phyloP scores from a whole-genome alignment of 2,329 filamentous ascomycete genomes.

The Westerdykella aurantiaca region DNA sequence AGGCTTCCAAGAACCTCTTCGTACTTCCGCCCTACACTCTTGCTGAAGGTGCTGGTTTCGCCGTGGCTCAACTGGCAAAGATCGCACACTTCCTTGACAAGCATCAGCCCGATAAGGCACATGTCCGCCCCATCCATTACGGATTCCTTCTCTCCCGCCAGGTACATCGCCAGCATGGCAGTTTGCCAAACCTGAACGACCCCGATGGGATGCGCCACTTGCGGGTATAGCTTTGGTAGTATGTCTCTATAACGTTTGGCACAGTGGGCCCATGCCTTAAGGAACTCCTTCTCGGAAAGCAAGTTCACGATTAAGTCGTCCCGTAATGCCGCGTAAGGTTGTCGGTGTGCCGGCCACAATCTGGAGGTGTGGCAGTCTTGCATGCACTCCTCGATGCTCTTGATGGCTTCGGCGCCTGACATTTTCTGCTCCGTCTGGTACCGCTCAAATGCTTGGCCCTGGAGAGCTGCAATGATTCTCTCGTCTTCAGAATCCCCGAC shows the following conservation, averaged over 20 bases:
- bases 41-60: slow-evolving; percentile 36
- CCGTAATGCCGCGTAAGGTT: slow-evolving; percentile 51
- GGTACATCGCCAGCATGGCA: slow-evolving; percentile 33
- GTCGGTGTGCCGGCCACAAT: slow-evolving; percentile 46
- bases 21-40: slow-evolving; percentile 35
- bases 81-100: slow-evolving; percentile 39
- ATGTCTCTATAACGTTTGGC: slow-evolving; percentile 48
- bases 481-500: slow-evolving; percentile 21
- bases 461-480: slow-evolving; percentile 21
- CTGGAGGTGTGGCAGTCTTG: slow-evolving; percentile 35
- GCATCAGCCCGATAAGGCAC: slow-evolving; percentile 38
- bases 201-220: slow-evolving; percentile 49
- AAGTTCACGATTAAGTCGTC: slow-evolving; percentile 49
- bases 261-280: slow-evolving; percentile 47
- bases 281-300: slow-evolving; percentile 40
- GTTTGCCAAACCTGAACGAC: slow-evolving; percentile 45
- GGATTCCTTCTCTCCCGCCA: slow-evolving; percentile 12
- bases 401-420: slow-evolving; percentile 24
- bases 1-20: slow-evolving; percentile 22
- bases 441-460: slow-evolving; percentile 20
- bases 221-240: slow-evolving; percentile 48
- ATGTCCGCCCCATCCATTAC: slow-evolving; percentile 32
- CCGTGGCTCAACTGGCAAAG: slow-evolving; percentile 43
- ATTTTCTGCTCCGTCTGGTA: slow-evolving; percentile 21
- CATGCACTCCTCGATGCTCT: slow-evolving; percentile 38